A percentile compares a stretch with the other conserved stretches of the same genome.
phyloP scores from a whole-genome alignment of 1,284 basidiomycete genomes.

The Phellinidium pouzarii region DNA sequence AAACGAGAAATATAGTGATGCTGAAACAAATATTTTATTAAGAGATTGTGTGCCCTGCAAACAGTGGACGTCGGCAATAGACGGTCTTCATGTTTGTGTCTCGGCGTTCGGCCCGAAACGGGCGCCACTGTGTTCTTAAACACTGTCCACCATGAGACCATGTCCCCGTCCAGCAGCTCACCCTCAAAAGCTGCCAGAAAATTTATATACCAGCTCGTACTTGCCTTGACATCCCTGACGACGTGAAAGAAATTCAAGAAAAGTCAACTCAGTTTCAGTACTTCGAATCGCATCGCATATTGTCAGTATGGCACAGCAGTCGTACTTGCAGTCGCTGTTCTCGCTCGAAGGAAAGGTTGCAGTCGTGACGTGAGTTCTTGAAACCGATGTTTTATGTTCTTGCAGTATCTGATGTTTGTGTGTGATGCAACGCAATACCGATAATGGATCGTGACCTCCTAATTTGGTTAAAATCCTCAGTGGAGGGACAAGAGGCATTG shows the following conservation, averaged over 20 bases:
- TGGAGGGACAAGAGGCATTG: constrained; percentile 21
- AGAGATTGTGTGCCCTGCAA: no score
- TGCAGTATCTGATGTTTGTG: no score
- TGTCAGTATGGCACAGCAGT: constrained; percentile 3
- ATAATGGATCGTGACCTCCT: neutral
- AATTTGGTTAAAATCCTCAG: constrained; percentile 12
- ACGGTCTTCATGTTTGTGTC: neutral
- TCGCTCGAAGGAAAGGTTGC: constrained; percentile 15
- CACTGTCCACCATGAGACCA: neutral
- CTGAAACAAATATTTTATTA: no score
- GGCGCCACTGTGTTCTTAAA: neutral
- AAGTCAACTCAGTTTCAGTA: no score
- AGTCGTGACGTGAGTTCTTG: constrained; percentile 12
- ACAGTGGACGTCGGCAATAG: constrained; percentile 7
- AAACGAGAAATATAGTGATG: neutral
- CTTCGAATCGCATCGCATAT: neutral
- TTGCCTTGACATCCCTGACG: neutral
- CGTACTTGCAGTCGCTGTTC: constrained; percentile 15
- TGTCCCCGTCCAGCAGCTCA: neutral
- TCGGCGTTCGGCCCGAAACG: neutral
- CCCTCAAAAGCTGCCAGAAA: neutral
- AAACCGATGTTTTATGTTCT: neutral
- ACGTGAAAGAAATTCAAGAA: no score
- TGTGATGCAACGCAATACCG: no score
- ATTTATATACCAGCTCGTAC: neutral